These are phyloP conservation scores for Cladosporium phlei DNA, from an alignment of 2,329 filamentous ascomycete genomes.

Conservation along the genomic window DNA sequence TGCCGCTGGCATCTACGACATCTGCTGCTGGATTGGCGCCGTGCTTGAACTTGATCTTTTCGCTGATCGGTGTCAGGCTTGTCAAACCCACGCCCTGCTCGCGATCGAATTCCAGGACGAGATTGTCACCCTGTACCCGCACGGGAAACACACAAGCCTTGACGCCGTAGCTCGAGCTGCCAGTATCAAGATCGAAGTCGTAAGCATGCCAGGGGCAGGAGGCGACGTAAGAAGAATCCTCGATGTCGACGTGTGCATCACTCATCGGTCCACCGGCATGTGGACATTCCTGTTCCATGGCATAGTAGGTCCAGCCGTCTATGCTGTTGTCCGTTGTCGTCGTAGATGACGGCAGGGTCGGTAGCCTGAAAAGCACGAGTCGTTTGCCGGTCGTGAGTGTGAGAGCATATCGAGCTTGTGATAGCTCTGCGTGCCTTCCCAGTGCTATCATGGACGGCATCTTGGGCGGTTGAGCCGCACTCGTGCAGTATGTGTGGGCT, in stretches of 20 bases:
- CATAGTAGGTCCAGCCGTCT: slow-evolving; percentile 17
- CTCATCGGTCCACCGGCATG: slow-evolving; percentile 17
- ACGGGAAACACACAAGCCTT: slow-evolving; percentile 15
- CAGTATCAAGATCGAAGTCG: slow-evolving; percentile 16
- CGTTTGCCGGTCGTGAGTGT: slow-evolving; percentile 14
- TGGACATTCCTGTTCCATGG: slow-evolving; percentile 17
- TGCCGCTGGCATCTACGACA: background rate
- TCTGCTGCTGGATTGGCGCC: background rate
- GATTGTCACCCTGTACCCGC: background rate
- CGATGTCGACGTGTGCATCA: slow-evolving; percentile 17
- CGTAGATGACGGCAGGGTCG: slow-evolving; percentile 4
- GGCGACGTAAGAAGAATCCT: slow-evolving; percentile 17
- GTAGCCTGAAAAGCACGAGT: slow-evolving; percentile 16
- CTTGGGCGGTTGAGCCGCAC: background rate
- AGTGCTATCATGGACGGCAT: slow-evolving; percentile 10
- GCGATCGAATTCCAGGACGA: slow-evolving; percentile 2
- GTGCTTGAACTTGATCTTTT: slow-evolving; percentile 17
- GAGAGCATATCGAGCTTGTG: slow-evolving; percentile 14
- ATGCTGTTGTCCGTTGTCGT: slow-evolving; percentile 10
- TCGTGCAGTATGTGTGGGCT: background rate
- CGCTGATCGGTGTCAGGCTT: slow-evolving; percentile 13
- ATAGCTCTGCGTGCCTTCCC: slow-evolving; percentile 3
- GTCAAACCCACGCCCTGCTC: slow-evolving; percentile 1
- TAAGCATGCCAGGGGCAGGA: slow-evolving; percentile 18
- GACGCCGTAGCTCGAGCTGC: slow-evolving; percentile 16